A percentile compares a stretch with the other conserved stretches of the same genome.
phyloP scores from a whole-genome alignment of 352 stramenopile species.

The Peronospora farinosa region DNA sequence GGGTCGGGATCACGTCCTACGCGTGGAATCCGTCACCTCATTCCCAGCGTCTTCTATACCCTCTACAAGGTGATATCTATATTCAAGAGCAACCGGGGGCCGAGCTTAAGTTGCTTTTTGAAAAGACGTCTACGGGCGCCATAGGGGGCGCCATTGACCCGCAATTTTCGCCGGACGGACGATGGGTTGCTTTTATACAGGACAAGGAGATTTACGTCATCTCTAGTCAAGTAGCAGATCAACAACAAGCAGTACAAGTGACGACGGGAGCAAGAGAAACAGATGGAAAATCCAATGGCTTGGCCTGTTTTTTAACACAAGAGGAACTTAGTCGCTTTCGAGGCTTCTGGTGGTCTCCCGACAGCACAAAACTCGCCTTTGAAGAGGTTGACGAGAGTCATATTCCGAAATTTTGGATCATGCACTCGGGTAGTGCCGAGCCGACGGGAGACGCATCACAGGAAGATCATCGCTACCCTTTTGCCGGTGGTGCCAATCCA shows the following conservation, averaged over 20 bases:
- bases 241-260: conserved; percentile 55
- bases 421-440: conserved; percentile 84
- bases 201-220: conserved; percentile 92
- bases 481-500: conserved; percentile 91
- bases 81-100: conserved; percentile 85
- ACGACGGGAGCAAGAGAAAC: conserved; percentile 64
- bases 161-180: conserved; percentile 89
- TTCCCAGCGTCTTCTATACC: conserved; percentile 81
- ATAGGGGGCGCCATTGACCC: conserved; percentile 88
- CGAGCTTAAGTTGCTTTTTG: conserved; percentile 75
- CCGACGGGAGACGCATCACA: conserved; percentile 48
- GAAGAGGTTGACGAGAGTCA: conserved; percentile 90
- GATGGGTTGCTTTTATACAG: conserved; percentile 91
- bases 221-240: conserved; percentile 37
- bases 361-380: conserved; percentile 85
- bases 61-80: conserved; percentile 90
- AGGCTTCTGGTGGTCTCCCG: conserved; percentile 94
- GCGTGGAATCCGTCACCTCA: conserved; percentile 58
- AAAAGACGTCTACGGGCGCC: conserved; percentile 70
- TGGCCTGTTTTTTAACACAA: conserved; percentile 96
- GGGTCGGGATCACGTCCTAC: conserved; percentile 90
- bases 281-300: conserved; percentile 83
- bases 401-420: conserved; percentile 93
- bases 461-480: conserved; percentile 88
- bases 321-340: conserved; percentile 95